Conservation (phyloP, 495 filamentous ascomycete species). For the Tuber calosporum region DNA sequence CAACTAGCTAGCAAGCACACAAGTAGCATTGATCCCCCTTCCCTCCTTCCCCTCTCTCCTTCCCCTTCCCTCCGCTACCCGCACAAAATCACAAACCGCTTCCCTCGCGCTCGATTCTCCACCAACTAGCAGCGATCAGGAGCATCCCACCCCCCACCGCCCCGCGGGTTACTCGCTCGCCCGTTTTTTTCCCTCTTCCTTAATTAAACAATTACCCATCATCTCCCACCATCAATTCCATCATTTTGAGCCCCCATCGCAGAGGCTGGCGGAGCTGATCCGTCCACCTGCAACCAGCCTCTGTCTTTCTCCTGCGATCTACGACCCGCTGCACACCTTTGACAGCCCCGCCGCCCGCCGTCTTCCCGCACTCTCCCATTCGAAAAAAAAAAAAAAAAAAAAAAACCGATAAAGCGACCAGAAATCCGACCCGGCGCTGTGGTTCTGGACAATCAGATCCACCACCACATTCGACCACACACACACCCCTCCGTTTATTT, state of each 20-base stretch:
- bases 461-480: conserved; percentile 10
- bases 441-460: conserved; percentile 28
- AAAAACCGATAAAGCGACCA: conserved; percentile 28
- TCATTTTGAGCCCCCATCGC: conserved; percentile 26
- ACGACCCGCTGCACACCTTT: conserved; percentile 36
- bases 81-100: conserved; percentile 17
- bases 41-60: conserved; percentile 17
- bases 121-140: conserved; percentile 5
- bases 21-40: conserved; percentile 17
- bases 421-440: conserved; percentile 28
- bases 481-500: conserved; percentile 23
- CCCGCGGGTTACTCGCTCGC: conserved; percentile 5
- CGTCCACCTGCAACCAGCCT: conserved; percentile 33
- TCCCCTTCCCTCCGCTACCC: conserved; percentile 16
- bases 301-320: conserved; percentile 39
- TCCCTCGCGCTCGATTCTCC: conserved; percentile 10
- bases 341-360: conserved; percentile 26
- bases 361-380: conserved; percentile 31
- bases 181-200: background rate
- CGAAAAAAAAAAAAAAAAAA: conserved; percentile 4
- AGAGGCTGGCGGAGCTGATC: conserved; percentile 36
- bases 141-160: conserved; percentile 3
- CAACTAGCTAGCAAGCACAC: conserved; percentile 18
- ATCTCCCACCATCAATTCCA: conserved; percentile 26
- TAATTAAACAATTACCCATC: conserved; percentile 10